Conservation (phyloP, 495 filamentous ascomycete genomes). For the Tuber calosporum region DNA sequence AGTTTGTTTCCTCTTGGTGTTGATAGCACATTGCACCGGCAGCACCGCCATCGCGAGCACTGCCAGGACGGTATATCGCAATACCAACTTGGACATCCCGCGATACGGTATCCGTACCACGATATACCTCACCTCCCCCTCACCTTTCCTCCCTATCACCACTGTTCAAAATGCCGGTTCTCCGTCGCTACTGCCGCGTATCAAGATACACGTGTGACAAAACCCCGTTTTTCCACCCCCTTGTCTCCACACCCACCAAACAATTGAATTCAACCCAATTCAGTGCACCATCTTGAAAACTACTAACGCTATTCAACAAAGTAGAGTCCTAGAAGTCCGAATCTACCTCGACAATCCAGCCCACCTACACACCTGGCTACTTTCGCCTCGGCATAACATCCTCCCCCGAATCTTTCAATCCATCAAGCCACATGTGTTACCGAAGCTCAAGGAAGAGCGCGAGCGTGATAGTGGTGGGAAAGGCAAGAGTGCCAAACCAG, state of each 20-base stretch:
- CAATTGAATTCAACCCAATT: background rate
- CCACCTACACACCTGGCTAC: constrained; percentile 71
- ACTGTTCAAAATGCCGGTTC: constrained; percentile 27
- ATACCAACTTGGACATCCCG: background rate
- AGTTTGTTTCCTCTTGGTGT: background rate
- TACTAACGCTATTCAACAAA: constrained; percentile 47
- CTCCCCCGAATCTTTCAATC: constrained; percentile 74
- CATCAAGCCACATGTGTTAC: constrained; percentile 75
- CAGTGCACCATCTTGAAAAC: background rate
- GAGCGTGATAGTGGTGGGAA: constrained; percentile 54
- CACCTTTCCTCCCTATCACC: background rate
- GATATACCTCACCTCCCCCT: background rate
- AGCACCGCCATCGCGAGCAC: background rate
- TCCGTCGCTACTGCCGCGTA: constrained; percentile 41
- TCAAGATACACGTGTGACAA: constrained; percentile 40
- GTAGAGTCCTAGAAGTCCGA: constrained; percentile 86
- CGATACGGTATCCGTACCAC: background rate
- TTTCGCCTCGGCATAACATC: constrained; percentile 61
- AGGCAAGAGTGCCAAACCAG: constrained; percentile 56
- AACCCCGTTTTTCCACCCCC: constrained; percentile 7
- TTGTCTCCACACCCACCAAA: constrained; percentile 9
- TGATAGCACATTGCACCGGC: background rate
- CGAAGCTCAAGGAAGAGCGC: constrained; percentile 84
- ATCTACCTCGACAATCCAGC: constrained; percentile 91
- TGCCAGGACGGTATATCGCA: background rate